Conservation (phyloP, 768 basidiomycete species). For the Dendrothele bispora region DNA sequence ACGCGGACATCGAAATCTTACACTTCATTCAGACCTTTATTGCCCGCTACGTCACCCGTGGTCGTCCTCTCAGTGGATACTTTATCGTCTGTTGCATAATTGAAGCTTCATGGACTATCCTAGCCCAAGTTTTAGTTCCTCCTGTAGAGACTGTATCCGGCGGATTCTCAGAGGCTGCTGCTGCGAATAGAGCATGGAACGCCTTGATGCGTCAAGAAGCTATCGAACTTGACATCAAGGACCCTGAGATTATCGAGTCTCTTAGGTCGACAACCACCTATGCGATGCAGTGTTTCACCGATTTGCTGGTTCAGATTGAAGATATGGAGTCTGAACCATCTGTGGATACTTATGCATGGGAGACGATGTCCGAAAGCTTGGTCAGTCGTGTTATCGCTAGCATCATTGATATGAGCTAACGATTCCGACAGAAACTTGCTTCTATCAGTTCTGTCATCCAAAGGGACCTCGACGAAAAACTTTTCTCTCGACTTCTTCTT, state of each 20-base stretch:
- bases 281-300: slow-evolving; percentile 75
- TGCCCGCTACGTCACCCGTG: slow-evolving; percentile 71
- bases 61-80: slow-evolving; percentile 82
- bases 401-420: not conserved
- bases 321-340: slow-evolving; percentile 81
- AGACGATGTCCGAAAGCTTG: slow-evolving; percentile 89
- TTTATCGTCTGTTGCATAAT: slow-evolving; percentile 89
- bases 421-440: slow-evolving; percentile 72
- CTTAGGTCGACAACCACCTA: slow-evolving; percentile 53
- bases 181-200: slow-evolving; percentile 82
- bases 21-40: slow-evolving; percentile 69
- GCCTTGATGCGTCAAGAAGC: slow-evolving; percentile 59
- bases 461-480: slow-evolving; percentile 62
- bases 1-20: slow-evolving; percentile 47
- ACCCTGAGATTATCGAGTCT: slow-evolving; percentile 33
- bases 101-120: slow-evolving; percentile 82
- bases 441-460: slow-evolving; percentile 78
- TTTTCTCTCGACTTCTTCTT: slow-evolving; percentile 68
- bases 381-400: slow-evolving; percentile 38
- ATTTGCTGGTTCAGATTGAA: slow-evolving; percentile 76
- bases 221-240: slow-evolving; percentile 34
- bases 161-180: slow-evolving; percentile 66
- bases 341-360: slow-evolving; percentile 87
- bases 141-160: slow-evolving; percentile 23
- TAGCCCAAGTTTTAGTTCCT: slow-evolving; percentile 65